These are phyloP conservation scores for Candida wancherniae DNA, from an alignment of 805 yeast genomes.

Conservation along the genomic window DNA sequence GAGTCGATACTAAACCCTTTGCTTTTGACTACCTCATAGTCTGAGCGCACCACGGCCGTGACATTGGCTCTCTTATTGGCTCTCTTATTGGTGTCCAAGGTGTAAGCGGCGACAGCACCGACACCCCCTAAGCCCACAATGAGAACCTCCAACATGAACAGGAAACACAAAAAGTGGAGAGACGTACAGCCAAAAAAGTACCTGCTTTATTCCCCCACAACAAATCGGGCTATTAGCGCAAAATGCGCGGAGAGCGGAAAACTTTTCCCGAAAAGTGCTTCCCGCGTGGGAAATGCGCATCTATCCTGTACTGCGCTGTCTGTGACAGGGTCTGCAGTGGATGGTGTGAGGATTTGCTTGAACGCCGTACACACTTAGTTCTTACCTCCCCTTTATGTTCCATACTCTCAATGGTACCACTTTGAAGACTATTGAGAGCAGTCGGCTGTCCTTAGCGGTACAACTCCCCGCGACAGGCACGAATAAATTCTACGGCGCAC, in stretches of 20 bases:
- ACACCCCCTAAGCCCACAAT: slow-evolving; percentile 85
- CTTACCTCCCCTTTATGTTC: too few relatives aligned
- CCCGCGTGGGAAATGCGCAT: too few relatives aligned
- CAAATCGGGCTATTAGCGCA: too few relatives aligned
- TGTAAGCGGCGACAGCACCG: slow-evolving; percentile 71
- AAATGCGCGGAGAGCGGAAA: too few relatives aligned
- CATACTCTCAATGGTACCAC: slow-evolving; percentile 12
- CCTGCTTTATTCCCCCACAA: too few relatives aligned
- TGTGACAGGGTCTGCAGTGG: too few relatives aligned
- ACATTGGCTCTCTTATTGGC: slow-evolving; percentile 42
- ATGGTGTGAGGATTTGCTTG: too few relatives aligned
- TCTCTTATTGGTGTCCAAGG: slow-evolving; percentile 42
- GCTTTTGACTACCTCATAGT: slow-evolving; percentile 47
- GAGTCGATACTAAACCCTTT: slow-evolving; percentile 60
- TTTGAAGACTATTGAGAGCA: slow-evolving; percentile 8
- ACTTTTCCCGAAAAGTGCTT: too few relatives aligned
- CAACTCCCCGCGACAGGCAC: slow-evolving; percentile 10
- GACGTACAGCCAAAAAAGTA: too few relatives aligned
- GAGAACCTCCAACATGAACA: slow-evolving; percentile 28
- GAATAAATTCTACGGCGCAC: slow-evolving; percentile 12
- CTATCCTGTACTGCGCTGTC: too few relatives aligned
- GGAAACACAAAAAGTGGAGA: background rate
- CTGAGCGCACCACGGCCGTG: slow-evolving; percentile 62
- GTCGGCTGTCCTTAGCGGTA: slow-evolving; percentile 6
- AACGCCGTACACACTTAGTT: too few relatives aligned